These are phyloP conservation scores for Polymyxa betae DNA, from an alignment of 208 protist genomes.

Conservation along the genomic window DNA sequence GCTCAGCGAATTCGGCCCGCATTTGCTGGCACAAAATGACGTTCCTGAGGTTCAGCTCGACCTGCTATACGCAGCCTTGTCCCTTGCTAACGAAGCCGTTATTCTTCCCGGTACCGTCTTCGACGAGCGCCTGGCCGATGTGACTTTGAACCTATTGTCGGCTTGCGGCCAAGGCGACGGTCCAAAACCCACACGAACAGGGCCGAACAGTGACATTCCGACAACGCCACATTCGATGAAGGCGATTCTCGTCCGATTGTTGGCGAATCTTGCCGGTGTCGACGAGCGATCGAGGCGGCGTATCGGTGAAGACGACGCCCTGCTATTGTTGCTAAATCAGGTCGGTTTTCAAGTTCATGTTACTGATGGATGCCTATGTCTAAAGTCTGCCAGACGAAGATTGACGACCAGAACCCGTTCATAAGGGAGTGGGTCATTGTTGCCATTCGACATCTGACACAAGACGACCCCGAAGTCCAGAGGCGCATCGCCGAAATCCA, in stretches of 20 bases:
- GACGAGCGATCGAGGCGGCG: neutral
- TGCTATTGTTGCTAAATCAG: neutral
- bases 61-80: neutral
- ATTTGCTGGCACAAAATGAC: neutral
- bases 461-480: neutral
- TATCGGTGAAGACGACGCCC: neutral
- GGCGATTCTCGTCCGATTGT: neutral
- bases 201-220: neutral
- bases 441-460: neutral
- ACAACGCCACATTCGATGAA: neutral
- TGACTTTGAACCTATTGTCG: neutral
- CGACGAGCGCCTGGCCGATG: neutral
- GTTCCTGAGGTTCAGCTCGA: neutral
- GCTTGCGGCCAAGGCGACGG: neutral
- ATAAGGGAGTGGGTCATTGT: neutral
- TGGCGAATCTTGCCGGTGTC: neutral
- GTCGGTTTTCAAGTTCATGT: neutral
- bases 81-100: neutral
- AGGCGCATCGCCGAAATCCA: neutral
- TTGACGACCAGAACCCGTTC: constrained; percentile 17
- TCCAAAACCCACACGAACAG: neutral
- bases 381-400: neutral
- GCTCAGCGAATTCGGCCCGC: neutral
- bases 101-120: neutral
- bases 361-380: neutral